A percentile compares a stretch with the other conserved stretches of the same genome.
These are phyloP conservation scores for Suillus hirtellus DNA, from an alignment of 768 basidiomycete genomes.

Conservation along the genomic window DNA sequence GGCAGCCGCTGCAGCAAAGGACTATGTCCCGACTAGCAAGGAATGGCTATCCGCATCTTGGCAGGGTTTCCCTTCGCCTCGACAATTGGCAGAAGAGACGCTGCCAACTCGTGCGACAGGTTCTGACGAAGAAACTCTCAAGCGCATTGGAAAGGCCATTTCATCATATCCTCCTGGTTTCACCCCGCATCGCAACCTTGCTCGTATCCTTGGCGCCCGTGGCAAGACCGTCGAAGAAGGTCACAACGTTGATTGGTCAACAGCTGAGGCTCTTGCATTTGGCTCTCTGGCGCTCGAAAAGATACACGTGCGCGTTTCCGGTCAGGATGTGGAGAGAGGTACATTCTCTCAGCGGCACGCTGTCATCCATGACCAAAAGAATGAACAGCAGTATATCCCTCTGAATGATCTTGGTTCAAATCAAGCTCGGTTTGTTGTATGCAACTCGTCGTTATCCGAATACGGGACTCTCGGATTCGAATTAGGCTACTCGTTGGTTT, in stretches of 20 bases:
- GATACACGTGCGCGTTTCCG: conserved; percentile 91
- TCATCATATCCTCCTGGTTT: conserved; percentile 86
- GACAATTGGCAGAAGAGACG: conserved; percentile 88
- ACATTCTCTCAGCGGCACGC: conserved; percentile 99
- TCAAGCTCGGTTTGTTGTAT: conserved; percentile 92
- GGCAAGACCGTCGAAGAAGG: conserved; percentile 94
- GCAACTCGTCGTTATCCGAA: conserved; percentile 97
- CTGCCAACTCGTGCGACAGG: conserved; percentile 93
- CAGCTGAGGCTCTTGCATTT: conserved; percentile 96
- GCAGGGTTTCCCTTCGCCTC: conserved; percentile 98
- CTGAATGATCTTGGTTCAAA: conserved; percentile 84
- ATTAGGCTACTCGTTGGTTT: conserved; percentile 97
- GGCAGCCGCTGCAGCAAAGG: conserved; percentile 90
- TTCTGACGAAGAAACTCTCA: conserved; percentile 69
- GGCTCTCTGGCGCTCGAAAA: conserved; percentile 92
- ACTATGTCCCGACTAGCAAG: conserved; percentile 91
- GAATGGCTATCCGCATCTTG: conserved; percentile 98
- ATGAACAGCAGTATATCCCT: conserved; percentile 87
- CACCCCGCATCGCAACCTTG: conserved; percentile 88
- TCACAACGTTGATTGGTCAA: conserved; percentile 94
- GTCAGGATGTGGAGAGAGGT: conserved; percentile 98
- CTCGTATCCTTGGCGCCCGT: conserved; percentile 83
- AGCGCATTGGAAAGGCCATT: conserved; percentile 84
- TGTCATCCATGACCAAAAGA: conserved; percentile 93
- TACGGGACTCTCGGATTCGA: conserved; percentile 95